Base-by-base conservation (phyloP, 2,329 filamentous ascomycete genomes). In the Knufia petricola region DNA sequence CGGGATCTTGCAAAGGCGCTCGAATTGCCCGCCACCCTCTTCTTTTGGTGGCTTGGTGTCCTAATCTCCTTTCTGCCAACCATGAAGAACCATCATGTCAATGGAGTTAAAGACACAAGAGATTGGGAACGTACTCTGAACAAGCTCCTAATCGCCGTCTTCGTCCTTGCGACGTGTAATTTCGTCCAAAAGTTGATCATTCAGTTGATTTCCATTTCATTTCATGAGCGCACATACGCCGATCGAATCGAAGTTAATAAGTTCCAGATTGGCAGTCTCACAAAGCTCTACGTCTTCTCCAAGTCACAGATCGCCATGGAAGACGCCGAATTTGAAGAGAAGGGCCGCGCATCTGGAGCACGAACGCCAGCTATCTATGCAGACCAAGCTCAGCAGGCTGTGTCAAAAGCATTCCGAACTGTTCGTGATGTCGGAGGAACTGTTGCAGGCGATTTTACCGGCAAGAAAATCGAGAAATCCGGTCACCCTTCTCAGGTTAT, bases 231-330 rank as follows among this genome's bases (percentile, higher is more conserved):
- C 38, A 95, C 90, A 0, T 96, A 96, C 60, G 82, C 86, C 20
- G 87, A 90, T 58, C 76, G 90, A 13, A 95, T 95, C 59, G 87
- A 92, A 53, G 76, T 90, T 64, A 94, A 95, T 72, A 94, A 94
- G 63, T 87, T 89, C 55, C 85, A 94, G 61, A 88, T 95, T 50
- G 79, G 75, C 9, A 79, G 75, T 57, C 63, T 84, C 56, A 73
- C 75, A 4, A 84, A 84, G 62, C 64, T 85, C 6, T 83, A 83
- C 62, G 70, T 70, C 9, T 83, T 72, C 54, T 85, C 81, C 6
- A 82, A 79, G 57, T 67, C 74, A 44, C 81, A 77, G 60, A 81
- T 83, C 43, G 68, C 72, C 2, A 77, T 81, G 71, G 81, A 87
- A 32, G 82, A 92, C 60, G 85, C 82, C 10, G 89, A 90, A 55